Evolutionary conservation across 1,139 yeast genomes (phyloP).

Genomic region (Martiniozyma asiatica): DNA sequence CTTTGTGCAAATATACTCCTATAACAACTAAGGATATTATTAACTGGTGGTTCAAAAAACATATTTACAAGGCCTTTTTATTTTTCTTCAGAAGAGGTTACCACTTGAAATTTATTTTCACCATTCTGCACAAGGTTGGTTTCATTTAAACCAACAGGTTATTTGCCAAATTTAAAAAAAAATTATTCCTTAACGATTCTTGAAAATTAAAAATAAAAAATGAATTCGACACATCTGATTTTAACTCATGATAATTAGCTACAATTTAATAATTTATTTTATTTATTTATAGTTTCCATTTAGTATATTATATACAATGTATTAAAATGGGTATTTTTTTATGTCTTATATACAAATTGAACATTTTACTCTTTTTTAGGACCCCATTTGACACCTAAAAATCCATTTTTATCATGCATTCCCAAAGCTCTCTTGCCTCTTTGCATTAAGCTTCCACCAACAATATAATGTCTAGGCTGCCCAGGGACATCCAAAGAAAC

Average conservation of each 20-base stretch:
- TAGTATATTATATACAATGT: constrained; percentile 1
- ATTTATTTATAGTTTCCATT: too few relatives aligned
- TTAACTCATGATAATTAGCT: too few relatives aligned
- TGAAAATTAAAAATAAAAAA: too few relatives aligned
- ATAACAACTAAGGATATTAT: constrained; percentile 9
- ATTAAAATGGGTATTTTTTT: constrained; percentile 1
- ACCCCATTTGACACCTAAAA: constrained; percentile 81
- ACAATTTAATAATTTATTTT: too few relatives aligned
- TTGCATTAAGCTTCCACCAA: constrained; percentile 30
- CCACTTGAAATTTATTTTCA: constrained; percentile 12
- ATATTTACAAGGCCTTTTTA: constrained; percentile 12
- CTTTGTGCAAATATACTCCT: too few relatives aligned
- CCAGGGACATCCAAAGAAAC: constrained; percentile 71
- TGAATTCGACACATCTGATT: too few relatives aligned
- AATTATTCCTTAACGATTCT: too few relatives aligned
- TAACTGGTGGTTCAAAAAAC: constrained; percentile 9
- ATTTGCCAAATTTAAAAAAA: too few relatives aligned
- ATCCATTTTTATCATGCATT: constrained; percentile 30
- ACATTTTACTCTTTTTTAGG: constrained; percentile 48
- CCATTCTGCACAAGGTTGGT: constrained; percentile 14
- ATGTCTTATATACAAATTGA: too few relatives aligned
- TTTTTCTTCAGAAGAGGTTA: constrained; percentile 14
- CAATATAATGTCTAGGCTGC: constrained; percentile 51
- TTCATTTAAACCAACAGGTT: too few relatives aligned
- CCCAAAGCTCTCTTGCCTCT: constrained; percentile 13